Conservation (phyloP, 176 grass and related monocot species). For the Ampelocalamus luodianensis region DNA sequence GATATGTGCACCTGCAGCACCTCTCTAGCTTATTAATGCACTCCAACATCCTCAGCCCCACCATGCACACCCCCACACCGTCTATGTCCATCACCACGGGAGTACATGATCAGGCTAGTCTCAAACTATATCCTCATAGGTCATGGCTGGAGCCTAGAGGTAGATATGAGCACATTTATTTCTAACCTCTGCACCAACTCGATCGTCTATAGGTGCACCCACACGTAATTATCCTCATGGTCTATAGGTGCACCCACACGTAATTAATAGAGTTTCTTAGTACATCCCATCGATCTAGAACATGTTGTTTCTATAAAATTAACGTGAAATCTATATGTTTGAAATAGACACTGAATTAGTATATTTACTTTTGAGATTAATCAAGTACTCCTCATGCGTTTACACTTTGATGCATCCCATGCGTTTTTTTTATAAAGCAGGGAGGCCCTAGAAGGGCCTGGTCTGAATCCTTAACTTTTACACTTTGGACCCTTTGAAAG, state of each 20-base stretch:
- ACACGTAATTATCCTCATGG: too few species aligned
- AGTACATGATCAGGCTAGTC: too few species aligned
- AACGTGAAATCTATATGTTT: neutral
- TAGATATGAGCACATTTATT: slow-evolving; percentile 40
- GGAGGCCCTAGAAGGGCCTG: too few species aligned
- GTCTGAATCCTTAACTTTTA: too few species aligned
- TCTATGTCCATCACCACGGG: slow-evolving; percentile 33
- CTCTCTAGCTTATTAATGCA: slow-evolving; percentile 39
- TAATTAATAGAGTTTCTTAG: neutral
- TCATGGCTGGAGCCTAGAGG: neutral
- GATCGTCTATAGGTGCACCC: slow-evolving; percentile 20
- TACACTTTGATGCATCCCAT: neutral
- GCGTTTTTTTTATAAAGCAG: neutral
- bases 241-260: slow-evolving; percentile 24
- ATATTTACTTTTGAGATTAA: neutral
- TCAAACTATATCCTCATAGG: slow-evolving; percentile 31
- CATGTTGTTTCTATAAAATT: neutral
- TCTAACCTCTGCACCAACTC: slow-evolving; percentile 29
- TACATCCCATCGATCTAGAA: neutral
- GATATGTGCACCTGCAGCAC: neutral
- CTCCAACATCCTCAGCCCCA: slow-evolving; percentile 42
- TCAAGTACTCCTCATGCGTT: neutral
- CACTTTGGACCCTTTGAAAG: neutral
- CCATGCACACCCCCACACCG: slow-evolving; percentile 31
- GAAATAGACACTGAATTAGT: neutral